phyloP scores from a whole-genome alignment of 2,329 filamentous ascomycete genomes.

The Hypoxylon sp. region DNA sequence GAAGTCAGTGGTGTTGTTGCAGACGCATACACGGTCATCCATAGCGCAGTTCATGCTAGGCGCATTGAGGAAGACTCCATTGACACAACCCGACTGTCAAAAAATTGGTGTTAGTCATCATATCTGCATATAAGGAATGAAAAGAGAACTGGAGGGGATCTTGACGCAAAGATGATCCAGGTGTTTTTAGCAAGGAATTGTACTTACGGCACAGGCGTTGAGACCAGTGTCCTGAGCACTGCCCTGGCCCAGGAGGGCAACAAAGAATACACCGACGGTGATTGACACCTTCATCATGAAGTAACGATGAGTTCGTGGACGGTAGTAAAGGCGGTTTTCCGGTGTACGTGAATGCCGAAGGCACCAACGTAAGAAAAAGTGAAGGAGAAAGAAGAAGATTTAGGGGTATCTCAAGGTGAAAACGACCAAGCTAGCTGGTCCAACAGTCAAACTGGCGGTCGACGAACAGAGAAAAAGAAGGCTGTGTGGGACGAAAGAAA shows the following conservation, averaged over 20 bases:
- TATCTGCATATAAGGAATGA: not conserved
- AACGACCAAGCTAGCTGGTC: constrained; percentile 41
- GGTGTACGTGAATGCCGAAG: constrained; percentile 13
- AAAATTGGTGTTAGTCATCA: constrained; percentile 29
- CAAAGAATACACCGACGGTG: constrained; percentile 27
- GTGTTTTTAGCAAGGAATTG: not conserved
- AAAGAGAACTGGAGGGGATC: not conserved
- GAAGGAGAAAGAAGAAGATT: constrained; percentile 25
- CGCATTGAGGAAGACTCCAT: constrained; percentile 43
- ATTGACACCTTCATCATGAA: constrained; percentile 38
- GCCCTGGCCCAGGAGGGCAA: constrained; percentile 37
- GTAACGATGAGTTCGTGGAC: not conserved
- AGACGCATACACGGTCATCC: constrained; percentile 55
- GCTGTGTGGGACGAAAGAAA: constrained; percentile 29
- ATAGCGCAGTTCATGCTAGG: constrained; percentile 44
- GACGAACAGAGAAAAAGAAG: constrained; percentile 23
- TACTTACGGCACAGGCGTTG: constrained; percentile 46
- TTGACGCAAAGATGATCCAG: not conserved
- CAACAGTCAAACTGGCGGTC: constrained; percentile 34
- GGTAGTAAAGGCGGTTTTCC: constrained; percentile 1
- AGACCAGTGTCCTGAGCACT: constrained; percentile 38
- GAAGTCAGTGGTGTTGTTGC: constrained; percentile 50
- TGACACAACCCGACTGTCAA: constrained; percentile 46
- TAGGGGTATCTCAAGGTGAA: constrained; percentile 42
- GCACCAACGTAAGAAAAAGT: constrained; percentile 20